Percentiles rank a stretch among this genome's conserved stretches.
These are phyloP conservation scores for Alternaria hordeiaustralica DNA, from an alignment of 2,329 filamentous ascomycete species.

Conservation along the genomic window DNA sequence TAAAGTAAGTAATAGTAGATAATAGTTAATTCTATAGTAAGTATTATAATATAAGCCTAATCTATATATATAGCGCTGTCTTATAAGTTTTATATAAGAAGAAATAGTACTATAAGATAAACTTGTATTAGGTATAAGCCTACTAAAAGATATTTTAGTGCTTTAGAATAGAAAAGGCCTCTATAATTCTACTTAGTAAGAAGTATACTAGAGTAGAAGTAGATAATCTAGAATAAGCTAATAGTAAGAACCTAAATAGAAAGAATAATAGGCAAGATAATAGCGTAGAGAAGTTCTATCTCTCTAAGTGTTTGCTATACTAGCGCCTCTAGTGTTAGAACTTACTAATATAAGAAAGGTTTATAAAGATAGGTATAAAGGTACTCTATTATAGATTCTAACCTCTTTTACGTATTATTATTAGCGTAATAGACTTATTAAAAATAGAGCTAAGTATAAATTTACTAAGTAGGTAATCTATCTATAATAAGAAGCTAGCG, in stretches of 20 bases:
- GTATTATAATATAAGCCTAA: slow-evolving; percentile 7
- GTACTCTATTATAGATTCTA: slow-evolving; percentile 11
- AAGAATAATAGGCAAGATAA: slow-evolving; percentile 18
- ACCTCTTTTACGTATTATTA: slow-evolving; percentile 3
- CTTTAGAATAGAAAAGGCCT: slow-evolving; percentile 18
- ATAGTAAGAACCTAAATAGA: slow-evolving; percentile 16
- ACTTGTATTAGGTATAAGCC: slow-evolving; percentile 17
- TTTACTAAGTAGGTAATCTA: slow-evolving; percentile 4
- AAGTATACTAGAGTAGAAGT: slow-evolving; percentile 8
- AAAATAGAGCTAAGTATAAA: slow-evolving; percentile 10
- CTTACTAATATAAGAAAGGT: slow-evolving; percentile 23
- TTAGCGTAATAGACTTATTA: slow-evolving; percentile 14
- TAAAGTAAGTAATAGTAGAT: slow-evolving; percentile 15
- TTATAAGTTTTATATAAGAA: slow-evolving; percentile 11
- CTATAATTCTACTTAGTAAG: not conserved
- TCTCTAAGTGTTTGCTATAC: not conserved
- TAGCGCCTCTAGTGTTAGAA: not conserved
- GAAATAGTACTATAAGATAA: slow-evolving; percentile 12
- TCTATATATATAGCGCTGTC: slow-evolving; percentile 5
- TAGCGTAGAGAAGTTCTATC: slow-evolving; percentile 19
- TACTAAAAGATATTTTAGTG: slow-evolving; percentile 14
- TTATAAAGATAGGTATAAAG: slow-evolving; percentile 19
- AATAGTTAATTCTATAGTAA: slow-evolving; percentile 7
- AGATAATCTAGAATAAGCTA: slow-evolving; percentile 16
- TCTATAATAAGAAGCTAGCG: slow-evolving; percentile 7